Base-by-base conservation (phyloP, 306 rosid genomes). In the Carpinus viminea region DNA sequence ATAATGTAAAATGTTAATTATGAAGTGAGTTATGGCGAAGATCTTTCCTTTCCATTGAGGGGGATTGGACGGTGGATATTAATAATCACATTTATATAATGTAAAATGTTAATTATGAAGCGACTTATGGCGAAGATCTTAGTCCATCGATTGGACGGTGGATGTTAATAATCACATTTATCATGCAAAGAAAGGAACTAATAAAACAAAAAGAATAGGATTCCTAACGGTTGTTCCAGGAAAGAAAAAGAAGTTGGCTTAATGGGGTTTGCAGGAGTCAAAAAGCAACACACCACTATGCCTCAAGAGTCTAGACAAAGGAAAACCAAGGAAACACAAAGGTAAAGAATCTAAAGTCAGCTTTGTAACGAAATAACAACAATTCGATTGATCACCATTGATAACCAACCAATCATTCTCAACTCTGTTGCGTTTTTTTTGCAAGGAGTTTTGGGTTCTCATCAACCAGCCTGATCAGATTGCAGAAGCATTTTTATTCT, bases 251-350 rank as follows among this genome's bases (percentile, higher is more conserved):
- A 73, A 69, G 80, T 56, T 69, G 34, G 71, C 80, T 38, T 68
- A 73, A 26, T 82, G 78, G 69, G 72, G 11, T 17, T 83, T 82
- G 64, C 80, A 81, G 77, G 83, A 41, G 83, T 83, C 73, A 77
- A 83, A 87, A 91, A 88, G 93, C 76, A 75, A 85, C 82, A 66
- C 12, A 13, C n/a, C 79, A 50, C 55, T 75, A 68, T 74, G 79
- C 88, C 82, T 71, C 70, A 57, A 62, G 34, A 68, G 68, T 71
- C 70, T 62, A 62, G 34, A 68, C 70, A 62, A 88, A 83, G 78
- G 76, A 79, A 83, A 82, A 53, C 68, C 75, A 69, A 48, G 12
- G 13, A 71, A 31, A 78, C 74, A 75, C 68, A 34, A 59, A 50
- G 74, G 77, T 47, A 81, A 72, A 76, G 84, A 75, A 74, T 84